Evolutionary conservation across 73 alveolate genomes (phyloP).

Genomic region (Durusdinium trenchii): DNA sequence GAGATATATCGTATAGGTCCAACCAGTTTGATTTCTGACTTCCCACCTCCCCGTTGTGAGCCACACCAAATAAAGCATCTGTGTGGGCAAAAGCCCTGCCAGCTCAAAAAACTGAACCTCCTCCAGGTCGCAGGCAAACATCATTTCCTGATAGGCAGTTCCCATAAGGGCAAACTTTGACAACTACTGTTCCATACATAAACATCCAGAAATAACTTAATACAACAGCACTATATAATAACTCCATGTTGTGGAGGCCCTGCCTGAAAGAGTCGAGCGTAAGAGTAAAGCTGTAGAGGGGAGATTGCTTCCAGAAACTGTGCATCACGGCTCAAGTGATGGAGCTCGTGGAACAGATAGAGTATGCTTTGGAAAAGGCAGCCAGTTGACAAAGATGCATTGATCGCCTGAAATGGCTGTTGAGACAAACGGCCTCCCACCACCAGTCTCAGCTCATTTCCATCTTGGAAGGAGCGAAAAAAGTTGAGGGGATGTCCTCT

Average conservation of each 20-base stretch:
- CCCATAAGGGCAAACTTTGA: neutral
- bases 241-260: neutral
- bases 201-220: neutral
- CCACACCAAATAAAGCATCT: constrained; percentile 87
- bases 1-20: no score
- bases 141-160: constrained; percentile 40
- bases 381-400: constrained; percentile 65
- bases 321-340: constrained; percentile 65
- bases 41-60: constrained; percentile 62
- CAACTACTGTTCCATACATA: neutral
- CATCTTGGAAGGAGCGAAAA: constrained; percentile 56
- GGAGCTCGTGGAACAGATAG: constrained; percentile 78
- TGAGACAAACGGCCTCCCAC: constrained; percentile 35
- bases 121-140: constrained; percentile 40
- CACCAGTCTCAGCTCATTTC: constrained; percentile 51
- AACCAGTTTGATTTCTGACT: no score
- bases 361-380: constrained; percentile 73
- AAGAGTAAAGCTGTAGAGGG: constrained; percentile 1
- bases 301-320: constrained; percentile 30
- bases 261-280: constrained; percentile 55
- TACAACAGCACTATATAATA: no score
- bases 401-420: constrained; percentile 2
- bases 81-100: constrained; percentile 63
- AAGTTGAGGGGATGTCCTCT: constrained; percentile 63
- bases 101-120: constrained; percentile 5